Evolutionary conservation across 495 filamentous ascomycete species (phyloP).

Genomic region (Cercophora newfieldiana): DNA sequence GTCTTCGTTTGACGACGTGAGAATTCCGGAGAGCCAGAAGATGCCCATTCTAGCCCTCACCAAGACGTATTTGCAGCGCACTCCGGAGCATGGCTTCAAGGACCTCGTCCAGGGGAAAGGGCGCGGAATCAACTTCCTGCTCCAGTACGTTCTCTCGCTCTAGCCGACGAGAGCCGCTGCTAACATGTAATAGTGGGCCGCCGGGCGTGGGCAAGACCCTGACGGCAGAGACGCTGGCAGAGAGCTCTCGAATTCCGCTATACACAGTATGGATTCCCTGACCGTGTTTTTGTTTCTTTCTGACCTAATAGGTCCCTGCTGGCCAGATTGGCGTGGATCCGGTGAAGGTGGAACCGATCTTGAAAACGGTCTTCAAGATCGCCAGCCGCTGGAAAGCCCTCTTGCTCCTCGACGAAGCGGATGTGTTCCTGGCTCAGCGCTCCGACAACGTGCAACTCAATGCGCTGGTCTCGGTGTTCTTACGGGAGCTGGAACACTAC

Average conservation of each 20-base stretch:
- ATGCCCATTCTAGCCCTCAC: no score
- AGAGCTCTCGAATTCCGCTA: no score
- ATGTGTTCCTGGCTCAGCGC: constrained; percentile 12
- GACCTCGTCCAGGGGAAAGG: constrained; percentile 22
- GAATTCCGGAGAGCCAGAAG: no score
- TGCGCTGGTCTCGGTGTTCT: constrained; percentile 41
- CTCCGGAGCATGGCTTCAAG: no score
- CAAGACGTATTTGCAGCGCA: no score
- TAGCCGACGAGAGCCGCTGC: neutral
- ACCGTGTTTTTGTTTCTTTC: constrained; percentile 5
- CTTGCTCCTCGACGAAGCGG: constrained; percentile 34
- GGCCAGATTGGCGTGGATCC: constrained; percentile 20
- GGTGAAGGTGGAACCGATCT: constrained; percentile 18
- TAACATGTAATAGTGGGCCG: constrained; percentile 16
- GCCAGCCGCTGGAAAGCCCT: constrained; percentile 40
- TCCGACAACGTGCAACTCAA: constrained; percentile 23
- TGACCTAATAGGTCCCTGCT: constrained; percentile 16
- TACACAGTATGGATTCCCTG: constrained; percentile 1
- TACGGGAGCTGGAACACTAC: constrained; percentile 62
- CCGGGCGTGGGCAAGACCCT: constrained; percentile 21
- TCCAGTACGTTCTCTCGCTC: constrained; percentile 15
- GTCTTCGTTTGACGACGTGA: no score
- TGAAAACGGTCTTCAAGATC: constrained; percentile 35
- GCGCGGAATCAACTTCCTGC: constrained; percentile 19
- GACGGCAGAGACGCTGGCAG: constrained; percentile 19